A percentile compares a stretch with the other conserved stretches of the same genome.
Conservation (phyloP, 805 yeast genomes). For the Komagataella mondaviorum region DNA sequence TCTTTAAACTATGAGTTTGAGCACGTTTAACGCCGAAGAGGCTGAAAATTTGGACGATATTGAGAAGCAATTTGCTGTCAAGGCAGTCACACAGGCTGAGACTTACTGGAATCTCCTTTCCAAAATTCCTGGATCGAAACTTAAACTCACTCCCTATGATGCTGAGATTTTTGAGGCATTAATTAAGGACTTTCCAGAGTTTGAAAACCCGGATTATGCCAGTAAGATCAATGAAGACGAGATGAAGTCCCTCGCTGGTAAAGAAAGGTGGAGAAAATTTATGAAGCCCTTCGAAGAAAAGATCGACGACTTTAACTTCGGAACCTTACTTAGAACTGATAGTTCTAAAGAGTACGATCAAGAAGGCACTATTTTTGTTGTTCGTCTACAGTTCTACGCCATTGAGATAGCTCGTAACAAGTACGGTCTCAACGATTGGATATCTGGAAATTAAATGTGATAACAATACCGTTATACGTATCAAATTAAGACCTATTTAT, state of each 20-base stretch:
- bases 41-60: constrained; percentile 94
- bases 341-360: constrained; percentile 66
- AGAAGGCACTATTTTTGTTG: constrained; percentile 75
- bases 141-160: constrained; percentile 61
- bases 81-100: constrained; percentile 91
- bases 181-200: constrained; percentile 80
- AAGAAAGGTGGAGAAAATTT: constrained; percentile 83
- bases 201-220: constrained; percentile 41
- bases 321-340: constrained; percentile 77
- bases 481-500: neutral
- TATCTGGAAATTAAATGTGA: constrained; percentile 18
- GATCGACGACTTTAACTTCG: constrained; percentile 88
- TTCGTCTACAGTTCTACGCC: constrained; percentile 90
- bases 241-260: constrained; percentile 69
- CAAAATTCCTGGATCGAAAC: constrained; percentile 64
- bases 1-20: neutral
- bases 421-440: constrained; percentile 88
- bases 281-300: constrained; percentile 69
- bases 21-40: constrained; percentile 63
- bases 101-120: constrained; percentile 79
- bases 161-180: constrained; percentile 53
- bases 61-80: constrained; percentile 95
- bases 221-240: constrained; percentile 58
- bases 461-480: neutral
- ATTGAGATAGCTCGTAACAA: constrained; percentile 90